These are phyloP conservation scores for Fusarium pilosicola DNA, from an alignment of 2,329 filamentous ascomycete genomes.

Conservation along the genomic window DNA sequence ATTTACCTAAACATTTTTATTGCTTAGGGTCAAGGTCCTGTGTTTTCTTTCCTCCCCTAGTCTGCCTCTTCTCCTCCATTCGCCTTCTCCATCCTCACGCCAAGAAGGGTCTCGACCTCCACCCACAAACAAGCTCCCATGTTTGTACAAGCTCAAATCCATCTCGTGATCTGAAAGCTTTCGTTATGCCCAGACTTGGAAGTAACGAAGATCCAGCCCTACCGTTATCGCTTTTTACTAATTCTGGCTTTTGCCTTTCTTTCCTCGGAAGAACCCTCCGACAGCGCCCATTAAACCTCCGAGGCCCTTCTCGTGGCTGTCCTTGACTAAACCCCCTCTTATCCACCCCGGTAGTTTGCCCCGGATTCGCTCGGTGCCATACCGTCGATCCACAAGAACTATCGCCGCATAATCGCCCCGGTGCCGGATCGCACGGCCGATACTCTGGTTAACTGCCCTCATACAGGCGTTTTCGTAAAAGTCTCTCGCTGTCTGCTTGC, in stretches of 20 bases:
- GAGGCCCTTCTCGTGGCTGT: constrained; percentile 61
- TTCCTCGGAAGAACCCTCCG: constrained; percentile 67
- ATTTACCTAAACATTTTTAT: too few relatives aligned
- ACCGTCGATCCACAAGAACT: constrained; percentile 83
- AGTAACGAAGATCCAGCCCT: background rate
- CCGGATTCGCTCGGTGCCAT: constrained; percentile 76
- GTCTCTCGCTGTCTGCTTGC: constrained; percentile 72
- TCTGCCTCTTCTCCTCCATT: constrained; percentile 12
- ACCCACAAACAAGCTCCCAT: constrained; percentile 20
- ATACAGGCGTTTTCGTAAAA: constrained; percentile 97
- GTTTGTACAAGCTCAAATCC: constrained; percentile 19
- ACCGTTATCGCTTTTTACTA: background rate
- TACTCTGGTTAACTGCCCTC: constrained; percentile 96
- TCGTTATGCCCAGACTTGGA: background rate
- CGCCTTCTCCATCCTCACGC: constrained; percentile 23
- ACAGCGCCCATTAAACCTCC: constrained; percentile 68
- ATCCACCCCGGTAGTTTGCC: constrained; percentile 93
- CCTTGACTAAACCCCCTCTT: constrained; percentile 68
- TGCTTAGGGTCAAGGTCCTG: too few relatives aligned
- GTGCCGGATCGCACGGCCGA: constrained; percentile 92
- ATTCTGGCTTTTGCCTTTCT: constrained; percentile 44
- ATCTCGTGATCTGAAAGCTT: constrained; percentile 9
- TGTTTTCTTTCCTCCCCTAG: too few relatives aligned
- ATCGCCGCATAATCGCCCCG: constrained; percentile 90
- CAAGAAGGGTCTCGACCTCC: constrained; percentile 35